These are phyloP conservation scores for Talaromyces sp. DNA, from an alignment of 2,329 filamentous ascomycete species.

Conservation along the genomic window DNA sequence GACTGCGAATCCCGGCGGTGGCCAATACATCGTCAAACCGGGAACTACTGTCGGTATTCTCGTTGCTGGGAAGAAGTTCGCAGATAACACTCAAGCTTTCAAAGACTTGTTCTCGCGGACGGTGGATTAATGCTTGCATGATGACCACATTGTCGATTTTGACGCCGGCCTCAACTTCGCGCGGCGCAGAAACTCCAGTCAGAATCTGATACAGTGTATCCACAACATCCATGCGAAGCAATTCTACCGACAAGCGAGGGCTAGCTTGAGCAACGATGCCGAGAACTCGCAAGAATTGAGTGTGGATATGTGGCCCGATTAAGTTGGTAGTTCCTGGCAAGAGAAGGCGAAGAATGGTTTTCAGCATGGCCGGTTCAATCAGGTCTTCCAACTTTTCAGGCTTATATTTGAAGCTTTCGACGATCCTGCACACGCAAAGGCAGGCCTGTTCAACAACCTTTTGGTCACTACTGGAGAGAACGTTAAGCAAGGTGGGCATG, in stretches of 20 bases:
- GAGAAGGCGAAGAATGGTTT: slow-evolving; percentile 78
- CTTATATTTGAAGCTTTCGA: slow-evolving; percentile 93
- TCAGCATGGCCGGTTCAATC: slow-evolving; percentile 80
- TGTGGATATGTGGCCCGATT: slow-evolving; percentile 91
- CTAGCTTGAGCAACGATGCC: slow-evolving; percentile 88
- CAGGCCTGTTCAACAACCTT: slow-evolving; percentile 96
- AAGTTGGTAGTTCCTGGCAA: slow-evolving; percentile 93
- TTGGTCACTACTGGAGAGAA: slow-evolving; percentile 87
- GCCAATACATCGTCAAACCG: slow-evolving; percentile 43
- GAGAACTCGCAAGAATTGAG: slow-evolving; percentile 87
- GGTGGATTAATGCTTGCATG: slow-evolving; percentile 96
- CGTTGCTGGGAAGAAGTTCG: slow-evolving; percentile 78
- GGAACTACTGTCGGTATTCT: slow-evolving; percentile 49
- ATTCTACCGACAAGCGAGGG: slow-evolving; percentile 76
- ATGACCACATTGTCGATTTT: slow-evolving; percentile 96
- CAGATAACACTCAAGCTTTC: slow-evolving; percentile 97
- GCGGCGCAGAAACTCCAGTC: slow-evolving; percentile 88
- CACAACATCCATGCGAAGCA: slow-evolving; percentile 94
- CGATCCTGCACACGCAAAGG: slow-evolving; percentile 88
- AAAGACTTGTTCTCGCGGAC: slow-evolving; percentile 90
- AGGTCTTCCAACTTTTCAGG: slow-evolving; percentile 86
- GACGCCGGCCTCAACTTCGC: slow-evolving; percentile 52
- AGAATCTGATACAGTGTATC: slow-evolving; percentile 97
- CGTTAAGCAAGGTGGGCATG: slow-evolving; percentile 91
- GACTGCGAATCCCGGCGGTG: slow-evolving; percentile 40